These are phyloP conservation scores for Lepidium didymum DNA, from an alignment of 345 rosid genomes.

Conservation along the genomic window DNA sequence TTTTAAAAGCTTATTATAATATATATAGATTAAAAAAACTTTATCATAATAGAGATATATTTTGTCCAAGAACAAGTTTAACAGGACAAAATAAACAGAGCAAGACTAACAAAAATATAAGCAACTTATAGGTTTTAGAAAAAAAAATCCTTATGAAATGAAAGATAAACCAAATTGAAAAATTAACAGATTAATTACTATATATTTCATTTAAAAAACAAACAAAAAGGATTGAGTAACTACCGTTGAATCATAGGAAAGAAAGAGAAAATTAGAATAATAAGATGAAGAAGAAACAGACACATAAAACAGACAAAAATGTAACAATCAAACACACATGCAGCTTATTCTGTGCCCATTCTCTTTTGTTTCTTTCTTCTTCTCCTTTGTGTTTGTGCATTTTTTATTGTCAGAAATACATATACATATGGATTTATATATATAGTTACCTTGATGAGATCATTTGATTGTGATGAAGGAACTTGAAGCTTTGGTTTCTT, in stretches of 20 bases:
- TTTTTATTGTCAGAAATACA: constrained; percentile 20
- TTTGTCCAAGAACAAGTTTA: background rate
- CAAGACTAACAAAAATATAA: background rate
- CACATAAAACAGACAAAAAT: constrained; percentile 65
- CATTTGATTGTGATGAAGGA: constrained; percentile 48
- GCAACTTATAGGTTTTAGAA: background rate
- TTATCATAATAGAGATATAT: background rate
- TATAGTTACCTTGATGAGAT: constrained; percentile 45
- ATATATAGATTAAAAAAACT: too few relatives aligned
- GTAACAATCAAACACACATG: constrained; percentile 27
- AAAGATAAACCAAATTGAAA: constrained; percentile 6
- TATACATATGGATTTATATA: background rate
- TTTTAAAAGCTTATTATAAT: too few relatives aligned
- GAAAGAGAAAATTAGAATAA: constrained; percentile 43
- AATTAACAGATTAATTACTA: background rate
- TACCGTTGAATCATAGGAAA: constrained; percentile 21
- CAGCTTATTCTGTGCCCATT: constrained; percentile 36
- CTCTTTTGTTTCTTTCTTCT: constrained; percentile 15
- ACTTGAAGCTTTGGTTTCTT: constrained; percentile 86
- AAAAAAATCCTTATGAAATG: background rate
- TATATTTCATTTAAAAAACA: background rate
- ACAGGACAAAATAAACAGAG: background rate
- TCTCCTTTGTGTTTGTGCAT: constrained; percentile 20
- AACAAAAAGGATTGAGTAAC: constrained; percentile 10
- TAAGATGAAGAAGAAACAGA: constrained; percentile 45